A percentile compares a stretch with the other conserved stretches of the same genome.
Conservation (phyloP, 345 rosid species). For the Salix arbutifolia region DNA sequence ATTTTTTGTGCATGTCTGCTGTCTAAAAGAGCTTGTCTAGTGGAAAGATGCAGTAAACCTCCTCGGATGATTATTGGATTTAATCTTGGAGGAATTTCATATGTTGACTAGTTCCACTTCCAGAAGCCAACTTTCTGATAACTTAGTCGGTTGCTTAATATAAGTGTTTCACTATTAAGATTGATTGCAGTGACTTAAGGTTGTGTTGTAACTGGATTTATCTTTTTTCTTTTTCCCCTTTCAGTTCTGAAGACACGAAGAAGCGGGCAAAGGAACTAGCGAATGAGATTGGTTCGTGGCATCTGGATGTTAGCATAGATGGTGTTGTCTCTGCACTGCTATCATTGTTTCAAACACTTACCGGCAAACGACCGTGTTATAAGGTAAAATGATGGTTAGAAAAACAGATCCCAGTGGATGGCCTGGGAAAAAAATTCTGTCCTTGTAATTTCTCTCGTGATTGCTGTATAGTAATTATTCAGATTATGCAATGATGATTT, state of each 20-base stretch:
- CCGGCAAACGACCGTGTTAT: constrained; percentile 74
- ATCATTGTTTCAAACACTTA: constrained; percentile 70
- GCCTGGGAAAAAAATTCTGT: background rate
- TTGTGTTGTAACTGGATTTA: background rate
- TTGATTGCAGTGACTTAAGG: background rate
- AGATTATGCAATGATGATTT: background rate
- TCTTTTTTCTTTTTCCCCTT: constrained; percentile 4
- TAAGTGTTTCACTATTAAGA: background rate
- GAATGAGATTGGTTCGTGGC: constrained; percentile 92
- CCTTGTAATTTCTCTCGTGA: background rate
- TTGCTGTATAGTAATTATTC: background rate
- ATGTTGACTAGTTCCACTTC: background rate
- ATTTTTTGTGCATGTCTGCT: background rate
- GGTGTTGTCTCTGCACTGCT: constrained; percentile 73
- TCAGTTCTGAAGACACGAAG: constrained; percentile 73
- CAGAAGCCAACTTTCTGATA: background rate
- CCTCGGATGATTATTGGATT: background rate
- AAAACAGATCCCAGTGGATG: background rate
- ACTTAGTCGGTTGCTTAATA: background rate
- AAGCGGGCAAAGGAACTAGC: constrained; percentile 72
- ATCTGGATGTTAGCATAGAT: constrained; percentile 82
- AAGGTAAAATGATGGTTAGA: constrained; percentile 43
- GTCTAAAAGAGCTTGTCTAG: background rate
- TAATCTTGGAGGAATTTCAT: background rate
- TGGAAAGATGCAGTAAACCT: background rate